phyloP scores from a whole-genome alignment of 768 basidiomycete genomes.

The Trametopsis cervina region DNA sequence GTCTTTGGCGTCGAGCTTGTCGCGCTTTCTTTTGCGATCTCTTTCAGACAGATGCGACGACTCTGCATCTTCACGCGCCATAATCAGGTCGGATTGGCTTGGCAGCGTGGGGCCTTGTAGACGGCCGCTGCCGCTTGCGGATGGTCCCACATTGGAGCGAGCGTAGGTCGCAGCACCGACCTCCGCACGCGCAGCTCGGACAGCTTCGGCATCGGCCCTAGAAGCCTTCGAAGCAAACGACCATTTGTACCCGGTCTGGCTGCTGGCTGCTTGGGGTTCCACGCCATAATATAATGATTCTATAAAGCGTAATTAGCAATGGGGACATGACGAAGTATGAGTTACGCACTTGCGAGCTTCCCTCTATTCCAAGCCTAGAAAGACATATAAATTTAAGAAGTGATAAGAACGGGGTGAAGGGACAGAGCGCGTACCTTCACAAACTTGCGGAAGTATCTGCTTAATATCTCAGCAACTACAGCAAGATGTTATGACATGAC shows the following conservation, averaged over 20 bases:
- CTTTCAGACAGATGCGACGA: slow-evolving; percentile 50
- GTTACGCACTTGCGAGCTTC: slow-evolving; percentile 53
- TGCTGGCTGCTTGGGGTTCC: slow-evolving; percentile 48
- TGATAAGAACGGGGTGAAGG: slow-evolving; percentile 2
- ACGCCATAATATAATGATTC: slow-evolving; percentile 57
- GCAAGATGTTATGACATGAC: slow-evolving; percentile 2
- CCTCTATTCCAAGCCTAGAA: slow-evolving; percentile 72
- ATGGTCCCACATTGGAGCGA: slow-evolving; percentile 12
- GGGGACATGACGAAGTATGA: neutral
- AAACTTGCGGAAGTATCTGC: slow-evolving; percentile 89
- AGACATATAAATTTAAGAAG: slow-evolving; percentile 6
- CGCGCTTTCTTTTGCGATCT: slow-evolving; percentile 56
- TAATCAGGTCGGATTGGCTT: slow-evolving; percentile 57
- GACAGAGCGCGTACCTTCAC: slow-evolving; percentile 49
- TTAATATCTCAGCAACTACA: slow-evolving; percentile 25
- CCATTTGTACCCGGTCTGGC: slow-evolving; percentile 85
- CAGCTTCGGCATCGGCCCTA: slow-evolving; percentile 48
- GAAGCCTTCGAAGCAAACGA: slow-evolving; percentile 66
- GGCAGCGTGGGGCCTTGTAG: slow-evolving; percentile 66
- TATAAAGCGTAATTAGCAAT: slow-evolving; percentile 17
- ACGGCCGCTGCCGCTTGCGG: slow-evolving; percentile 29
- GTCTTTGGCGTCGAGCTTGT: slow-evolving; percentile 58
- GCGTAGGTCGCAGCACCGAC: slow-evolving; percentile 43
- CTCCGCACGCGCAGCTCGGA: slow-evolving; percentile 53
- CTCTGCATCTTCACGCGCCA: slow-evolving; percentile 55